A percentile compares a stretch with the other conserved stretches of the same genome.
Evolutionary conservation across 257 asterid species (phyloP).

Genomic region (Primulina eburnea): DNA sequence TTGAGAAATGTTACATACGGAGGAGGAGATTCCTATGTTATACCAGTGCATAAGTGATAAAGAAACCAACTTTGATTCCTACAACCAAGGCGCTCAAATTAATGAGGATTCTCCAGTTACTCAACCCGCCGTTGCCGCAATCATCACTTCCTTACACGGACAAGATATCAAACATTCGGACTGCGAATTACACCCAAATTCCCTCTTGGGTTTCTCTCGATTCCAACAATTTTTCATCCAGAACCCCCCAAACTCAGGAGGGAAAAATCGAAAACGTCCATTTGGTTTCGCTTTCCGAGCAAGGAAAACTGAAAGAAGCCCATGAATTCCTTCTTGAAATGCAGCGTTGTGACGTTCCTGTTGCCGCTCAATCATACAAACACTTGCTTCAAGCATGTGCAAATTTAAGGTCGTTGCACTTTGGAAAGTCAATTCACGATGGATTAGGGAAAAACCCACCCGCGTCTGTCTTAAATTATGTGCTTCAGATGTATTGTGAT

Average conservation of each 20-base stretch:
- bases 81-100: background rate
- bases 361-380: constrained; percentile 40
- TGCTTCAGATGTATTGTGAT: constrained; percentile 37
- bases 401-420: constrained; percentile 30
- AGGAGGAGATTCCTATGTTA: too few relatives aligned
- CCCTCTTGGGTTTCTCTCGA: constrained; percentile 51
- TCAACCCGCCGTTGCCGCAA: constrained; percentile 20
- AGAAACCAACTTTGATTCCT: background rate
- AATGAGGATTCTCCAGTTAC: constrained; percentile 26
- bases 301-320: constrained; percentile 55
- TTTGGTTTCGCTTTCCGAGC: constrained; percentile 42
- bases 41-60: background rate
- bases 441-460: constrained; percentile 29
- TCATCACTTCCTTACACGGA: constrained; percentile 27
- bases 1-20: too few relatives aligned
- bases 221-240: constrained; percentile 25
- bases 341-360: constrained; percentile 38
- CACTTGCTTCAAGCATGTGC: constrained; percentile 44
- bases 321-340: constrained; percentile 41
- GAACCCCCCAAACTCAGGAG: constrained; percentile 17
- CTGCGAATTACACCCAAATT: constrained; percentile 38
- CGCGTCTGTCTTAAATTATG: constrained; percentile 28
- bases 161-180: constrained; percentile 18
- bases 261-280: constrained; percentile 50
- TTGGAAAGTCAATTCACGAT: constrained; percentile 38